A percentile compares a stretch with the other conserved stretches of the same genome.
phyloP scores from a whole-genome alignment of 1,284 basidiomycete genomes.

The Melampsora larici-populina region DNA sequence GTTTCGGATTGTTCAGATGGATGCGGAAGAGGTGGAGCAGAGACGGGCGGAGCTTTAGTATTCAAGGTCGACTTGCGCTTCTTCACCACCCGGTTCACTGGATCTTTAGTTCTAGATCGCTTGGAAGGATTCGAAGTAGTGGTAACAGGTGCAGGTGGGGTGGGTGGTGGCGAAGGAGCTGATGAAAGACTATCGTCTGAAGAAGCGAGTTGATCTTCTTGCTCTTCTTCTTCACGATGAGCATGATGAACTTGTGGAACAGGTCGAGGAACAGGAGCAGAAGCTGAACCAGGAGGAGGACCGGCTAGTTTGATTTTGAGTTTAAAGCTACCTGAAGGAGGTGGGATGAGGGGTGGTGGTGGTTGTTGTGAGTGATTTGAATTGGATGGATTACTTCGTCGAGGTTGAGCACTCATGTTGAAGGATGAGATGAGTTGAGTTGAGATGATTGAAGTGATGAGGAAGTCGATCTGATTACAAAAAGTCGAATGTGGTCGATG shows the following conservation, averaged over 20 bases:
- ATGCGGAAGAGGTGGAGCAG: not conserved
- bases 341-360: not conserved
- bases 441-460: too few relatives aligned
- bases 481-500: too few relatives aligned
- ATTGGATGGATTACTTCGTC: too few relatives aligned
- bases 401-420: too few relatives aligned
- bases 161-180: not conserved
- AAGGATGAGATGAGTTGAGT: too few relatives aligned
- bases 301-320: conserved; percentile 37
- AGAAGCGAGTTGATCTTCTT: conserved; percentile 39
- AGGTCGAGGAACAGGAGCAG: not conserved
- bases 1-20: not conserved
- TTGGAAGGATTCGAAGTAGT: not conserved
- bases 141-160: not conserved
- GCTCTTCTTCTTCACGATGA: conserved; percentile 24
- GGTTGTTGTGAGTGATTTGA: not conserved
- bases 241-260: not conserved
- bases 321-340: conserved; percentile 22
- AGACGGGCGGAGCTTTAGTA: not conserved
- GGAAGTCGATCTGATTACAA: too few relatives aligned
- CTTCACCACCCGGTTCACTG: not conserved
- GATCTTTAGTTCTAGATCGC: not conserved
- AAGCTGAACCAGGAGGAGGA: conserved; percentile 3
- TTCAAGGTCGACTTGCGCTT: not conserved
- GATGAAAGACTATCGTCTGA: conserved; percentile 9